These are phyloP conservation scores for Megacollybia marginata DNA, from an alignment of 768 basidiomycete species.

Conservation along the genomic window DNA sequence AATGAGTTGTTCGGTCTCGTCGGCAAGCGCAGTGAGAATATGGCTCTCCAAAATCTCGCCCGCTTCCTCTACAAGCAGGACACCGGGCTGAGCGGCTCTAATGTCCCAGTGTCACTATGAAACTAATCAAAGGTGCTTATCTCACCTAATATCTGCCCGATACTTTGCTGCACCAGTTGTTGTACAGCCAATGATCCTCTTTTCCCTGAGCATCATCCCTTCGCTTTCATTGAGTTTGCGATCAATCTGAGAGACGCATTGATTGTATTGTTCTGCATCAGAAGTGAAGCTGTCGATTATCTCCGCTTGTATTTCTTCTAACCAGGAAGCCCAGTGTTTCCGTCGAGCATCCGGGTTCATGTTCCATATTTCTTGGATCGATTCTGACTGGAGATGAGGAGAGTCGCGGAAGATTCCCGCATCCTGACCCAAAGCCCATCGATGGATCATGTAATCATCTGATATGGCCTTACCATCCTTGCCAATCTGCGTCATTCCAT, in stretches of 20 bases:
- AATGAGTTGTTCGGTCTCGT: constrained; percentile 42
- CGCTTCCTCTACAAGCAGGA: constrained; percentile 65
- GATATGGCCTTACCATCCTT: constrained; percentile 26
- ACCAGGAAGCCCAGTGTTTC: constrained; percentile 24
- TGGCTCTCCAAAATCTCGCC: constrained; percentile 70
- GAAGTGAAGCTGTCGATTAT: constrained; percentile 24
- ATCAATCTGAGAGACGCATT: constrained; percentile 24
- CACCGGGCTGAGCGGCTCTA: constrained; percentile 35
- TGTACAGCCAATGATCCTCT: constrained; percentile 59
- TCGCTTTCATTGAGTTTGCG: constrained; percentile 28
- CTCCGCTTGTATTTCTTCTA: constrained; percentile 23
- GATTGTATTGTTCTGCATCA: constrained; percentile 31
- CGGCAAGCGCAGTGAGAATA: constrained; percentile 48
- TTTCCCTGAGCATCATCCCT: constrained; percentile 28
- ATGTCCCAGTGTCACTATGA: no score
- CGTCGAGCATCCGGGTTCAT: constrained; percentile 23
- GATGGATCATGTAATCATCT: constrained; percentile 33
- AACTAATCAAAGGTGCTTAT: no score
- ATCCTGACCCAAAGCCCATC: constrained; percentile 38
- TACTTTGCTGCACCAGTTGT: constrained; percentile 67
- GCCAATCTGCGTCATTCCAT: constrained; percentile 41
- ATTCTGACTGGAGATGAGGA: constrained; percentile 11
- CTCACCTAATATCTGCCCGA: constrained; percentile 25
- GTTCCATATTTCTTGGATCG: constrained; percentile 25
- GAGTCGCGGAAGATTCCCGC: constrained; percentile 33